Evolutionary conservation across 495 filamentous ascomycete genomes (phyloP).

Genomic region (Hypoxylon rickii): DNA sequence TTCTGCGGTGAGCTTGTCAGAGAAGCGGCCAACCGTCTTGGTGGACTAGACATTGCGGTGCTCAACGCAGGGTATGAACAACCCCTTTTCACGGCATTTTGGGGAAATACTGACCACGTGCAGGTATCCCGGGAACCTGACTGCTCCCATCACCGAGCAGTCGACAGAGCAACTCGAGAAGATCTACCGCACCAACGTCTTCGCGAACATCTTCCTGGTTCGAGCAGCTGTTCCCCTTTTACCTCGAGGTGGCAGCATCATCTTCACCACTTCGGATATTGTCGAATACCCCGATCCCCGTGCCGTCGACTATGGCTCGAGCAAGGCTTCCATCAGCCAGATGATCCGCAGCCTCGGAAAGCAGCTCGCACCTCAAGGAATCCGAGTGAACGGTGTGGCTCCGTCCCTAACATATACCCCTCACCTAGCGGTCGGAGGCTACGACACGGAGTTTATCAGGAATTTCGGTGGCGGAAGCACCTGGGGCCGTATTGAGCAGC

Average conservation of each 20-base stretch:
- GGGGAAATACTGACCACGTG: neutral
- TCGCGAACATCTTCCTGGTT: conserved; percentile 3
- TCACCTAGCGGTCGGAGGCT: neutral
- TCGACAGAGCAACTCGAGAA: conserved; percentile 2
- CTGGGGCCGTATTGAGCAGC: neutral
- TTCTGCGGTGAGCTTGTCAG: neutral
- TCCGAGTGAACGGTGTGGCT: neutral
- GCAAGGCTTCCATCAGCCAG: neutral
- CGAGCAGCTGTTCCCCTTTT: neutral
- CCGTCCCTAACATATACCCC: neutral
- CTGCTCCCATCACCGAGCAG: neutral
- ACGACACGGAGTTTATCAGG: neutral
- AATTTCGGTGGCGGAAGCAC: neutral
- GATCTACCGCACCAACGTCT: conserved; percentile 7
- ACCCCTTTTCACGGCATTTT: neutral
- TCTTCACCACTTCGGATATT: neutral
- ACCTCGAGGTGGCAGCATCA: neutral
- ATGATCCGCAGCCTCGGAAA: neutral
- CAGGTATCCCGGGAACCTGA: neutral
- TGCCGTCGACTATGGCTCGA: neutral
- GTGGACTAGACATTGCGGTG: neutral
- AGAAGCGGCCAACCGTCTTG: neutral
- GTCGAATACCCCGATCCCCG: neutral
- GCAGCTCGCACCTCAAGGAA: neutral
- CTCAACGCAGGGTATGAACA: neutral